A percentile compares a stretch with the other conserved stretches of the same genome.
phyloP scores from a whole-genome alignment of 2,329 filamentous ascomycete genomes.

The Trichophaea hybrida region DNA sequence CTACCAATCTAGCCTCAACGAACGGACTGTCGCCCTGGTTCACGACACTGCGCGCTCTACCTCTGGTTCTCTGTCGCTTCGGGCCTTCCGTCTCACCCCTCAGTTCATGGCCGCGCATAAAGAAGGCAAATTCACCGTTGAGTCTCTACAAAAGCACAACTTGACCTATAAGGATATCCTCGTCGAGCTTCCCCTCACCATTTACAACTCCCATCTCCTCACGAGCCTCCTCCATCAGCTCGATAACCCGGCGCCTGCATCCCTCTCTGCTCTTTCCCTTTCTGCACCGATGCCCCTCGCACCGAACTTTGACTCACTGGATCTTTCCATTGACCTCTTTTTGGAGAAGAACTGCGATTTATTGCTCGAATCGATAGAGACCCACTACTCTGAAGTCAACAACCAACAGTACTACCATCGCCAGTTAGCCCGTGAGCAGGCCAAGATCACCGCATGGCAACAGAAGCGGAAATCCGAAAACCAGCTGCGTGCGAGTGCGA shows the following conservation, averaged over 20 bases:
- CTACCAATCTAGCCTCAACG: slow-evolving; percentile 75
- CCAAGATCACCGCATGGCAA: slow-evolving; percentile 95
- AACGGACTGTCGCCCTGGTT: slow-evolving; percentile 73
- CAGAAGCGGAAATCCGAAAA: slow-evolving; percentile 95
- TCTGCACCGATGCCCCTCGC: slow-evolving; percentile 44
- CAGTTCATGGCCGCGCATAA: slow-evolving; percentile 84
- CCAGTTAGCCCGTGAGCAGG: slow-evolving; percentile 81
- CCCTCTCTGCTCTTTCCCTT: slow-evolving; percentile 32
- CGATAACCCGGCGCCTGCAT: slow-evolving; percentile 63
- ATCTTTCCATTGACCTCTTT: slow-evolving; percentile 91
- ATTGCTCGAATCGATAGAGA: slow-evolving; percentile 89
- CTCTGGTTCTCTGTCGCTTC: slow-evolving; percentile 75
- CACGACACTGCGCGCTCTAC: slow-evolving; percentile 93
- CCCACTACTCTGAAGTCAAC: slow-evolving; percentile 96
- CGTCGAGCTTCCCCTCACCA: slow-evolving; percentile 69
- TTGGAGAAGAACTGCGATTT: slow-evolving; percentile 97
- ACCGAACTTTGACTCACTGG: slow-evolving; percentile 78
- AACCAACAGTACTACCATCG: slow-evolving; percentile 98
- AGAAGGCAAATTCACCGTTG: slow-evolving; percentile 94
- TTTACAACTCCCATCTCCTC: slow-evolving; percentile 96
- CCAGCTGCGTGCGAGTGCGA: slow-evolving; percentile 64
- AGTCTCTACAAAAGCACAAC: slow-evolving; percentile 90
- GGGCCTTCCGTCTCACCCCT: slow-evolving; percentile 79
- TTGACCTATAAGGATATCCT: slow-evolving; percentile 89
- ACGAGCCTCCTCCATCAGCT: slow-evolving; percentile 91